Base-by-base conservation (phyloP, 352 stramenopile species). In the Aphanomyces euteiches region DNA sequence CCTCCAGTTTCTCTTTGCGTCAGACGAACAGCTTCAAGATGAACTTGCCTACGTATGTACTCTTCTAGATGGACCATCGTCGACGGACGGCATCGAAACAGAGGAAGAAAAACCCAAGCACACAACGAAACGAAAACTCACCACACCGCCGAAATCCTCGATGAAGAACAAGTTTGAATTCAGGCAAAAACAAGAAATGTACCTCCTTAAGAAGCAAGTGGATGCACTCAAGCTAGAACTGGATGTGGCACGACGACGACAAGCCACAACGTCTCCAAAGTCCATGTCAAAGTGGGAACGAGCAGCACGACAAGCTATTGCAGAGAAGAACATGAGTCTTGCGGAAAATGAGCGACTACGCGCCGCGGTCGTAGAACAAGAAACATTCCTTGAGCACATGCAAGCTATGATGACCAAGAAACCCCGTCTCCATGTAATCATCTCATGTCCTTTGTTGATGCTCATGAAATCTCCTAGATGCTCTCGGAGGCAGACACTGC, bases 351-450 rank as follows among this genome's bases (percentile, higher is more conserved):
- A 48, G 40, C 57, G 41, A 28, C 38, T 66, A 7, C 37, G 39
- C 17, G 40, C 15, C 3, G 37, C 40, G 0, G 40, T 66, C 28
- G 40, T 6, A 6, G 28, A 66, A 10, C 38, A 66, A 10, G 3
- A 28, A 5, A 66, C 57, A 12, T 66, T 53, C 38, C 47, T 66
- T 41, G 57, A 66, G 17, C 21, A 17, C 57, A 66, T 66, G 57
- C 57, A 66, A 8, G 10, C 15, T 6, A 7, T 53, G 38, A 38
- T 48, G 12, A 28, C 21, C 3, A 66, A 66, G 57, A 53, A 66
- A 41, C 57, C 57, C 6, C 57, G 57, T 40, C 57, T 66, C 4
- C 28, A 66, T 17, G 57, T 66, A 65, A 8, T 38, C 17, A 37
- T 53, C 4, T 34, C 15, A 58, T 19, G 7, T 36, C 50, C 50